Evolutionary conservation across 352 stramenopile species (phyloP), one percentile per base, ranked within the genome.

Genomic region (Achlya hypogyna): DNA sequence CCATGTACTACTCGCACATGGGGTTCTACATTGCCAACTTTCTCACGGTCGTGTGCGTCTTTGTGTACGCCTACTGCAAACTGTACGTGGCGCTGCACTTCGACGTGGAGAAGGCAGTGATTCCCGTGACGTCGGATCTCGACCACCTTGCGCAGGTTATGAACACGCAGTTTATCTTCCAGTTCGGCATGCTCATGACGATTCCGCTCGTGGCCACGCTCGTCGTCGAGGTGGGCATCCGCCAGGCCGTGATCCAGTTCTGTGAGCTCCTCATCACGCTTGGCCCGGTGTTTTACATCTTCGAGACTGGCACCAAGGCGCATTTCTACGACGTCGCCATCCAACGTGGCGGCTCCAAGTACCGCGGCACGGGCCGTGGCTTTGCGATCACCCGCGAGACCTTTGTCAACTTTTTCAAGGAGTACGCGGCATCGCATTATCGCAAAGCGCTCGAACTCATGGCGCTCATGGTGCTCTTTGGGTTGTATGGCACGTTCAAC

Each of bases 1-100:
- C 87, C 49, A 91, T 95, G 86, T 95, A 88, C 60, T 93, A 88
- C 60, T 81, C 81, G 5, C 86, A 95, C 69, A 91, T 91, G 28
- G 86, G 86, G 10, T 95, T 95, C 69, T 95, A 95, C 78, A 93
- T 95, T 65, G 88, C 82, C 63, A 93, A 92, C 64, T 84, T 80
- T 5, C 58, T 95, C n/a, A 95, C 86, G 0, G 84, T 93, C 10
- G 67, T 95, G 25, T 92, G 83, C 62, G 84, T 93, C 25, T 95
- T 89, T 71, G 77, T 93, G 29, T 95, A 91, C 67, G 82, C 84
- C 18, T 95, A 93, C 72, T 75, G 76, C 18, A 93, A 93, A 63
- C 51, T 95, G 51, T 95, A 95, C 69, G 75, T 89, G 23, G 79
- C 77, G 12, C 87, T 84, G 0, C 84, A 93, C 71, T 65, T 81